Conservation (phyloP, 345 rosid genomes). For the Salix udensis region DNA sequence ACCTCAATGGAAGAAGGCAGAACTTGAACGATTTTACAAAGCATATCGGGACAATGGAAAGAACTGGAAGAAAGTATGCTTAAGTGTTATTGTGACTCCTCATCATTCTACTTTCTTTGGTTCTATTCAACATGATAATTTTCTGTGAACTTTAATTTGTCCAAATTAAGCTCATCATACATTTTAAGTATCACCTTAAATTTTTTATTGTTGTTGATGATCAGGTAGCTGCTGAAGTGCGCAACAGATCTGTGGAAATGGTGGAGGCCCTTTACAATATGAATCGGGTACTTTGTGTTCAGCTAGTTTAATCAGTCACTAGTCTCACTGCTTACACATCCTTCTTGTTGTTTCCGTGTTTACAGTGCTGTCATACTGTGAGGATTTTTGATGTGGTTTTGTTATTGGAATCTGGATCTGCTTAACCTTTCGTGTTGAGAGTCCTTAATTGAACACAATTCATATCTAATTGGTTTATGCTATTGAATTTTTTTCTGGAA, state of each 20-base stretch:
- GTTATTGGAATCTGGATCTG: neutral
- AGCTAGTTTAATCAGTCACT: conserved; percentile 5
- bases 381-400: neutral
- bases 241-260: conserved; percentile 27
- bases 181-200: neutral
- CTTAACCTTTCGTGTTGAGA: neutral
- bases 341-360: neutral
- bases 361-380: neutral
- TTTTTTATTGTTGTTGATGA: conserved; percentile 13
- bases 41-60: conserved; percentile 26
- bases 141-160: neutral
- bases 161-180: neutral
- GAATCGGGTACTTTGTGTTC: conserved; percentile 26
- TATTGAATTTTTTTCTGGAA: neutral
- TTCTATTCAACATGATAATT: neutral
- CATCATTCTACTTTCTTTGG: neutral
- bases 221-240: conserved; percentile 30
- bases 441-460: neutral
- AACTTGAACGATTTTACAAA: conserved; percentile 24
- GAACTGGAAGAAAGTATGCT: conserved; percentile 22
- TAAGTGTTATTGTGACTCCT: neutral
- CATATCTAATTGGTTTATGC: neutral
- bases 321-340: neutral
- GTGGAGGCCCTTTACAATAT: conserved; percentile 28
- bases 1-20: conserved; percentile 26